Percentiles rank a stretch among this genome's conserved stretches.
These are phyloP conservation scores for Pelargonium citronellum DNA, from an alignment of 441 rosid species.

Conservation along the genomic window DNA sequence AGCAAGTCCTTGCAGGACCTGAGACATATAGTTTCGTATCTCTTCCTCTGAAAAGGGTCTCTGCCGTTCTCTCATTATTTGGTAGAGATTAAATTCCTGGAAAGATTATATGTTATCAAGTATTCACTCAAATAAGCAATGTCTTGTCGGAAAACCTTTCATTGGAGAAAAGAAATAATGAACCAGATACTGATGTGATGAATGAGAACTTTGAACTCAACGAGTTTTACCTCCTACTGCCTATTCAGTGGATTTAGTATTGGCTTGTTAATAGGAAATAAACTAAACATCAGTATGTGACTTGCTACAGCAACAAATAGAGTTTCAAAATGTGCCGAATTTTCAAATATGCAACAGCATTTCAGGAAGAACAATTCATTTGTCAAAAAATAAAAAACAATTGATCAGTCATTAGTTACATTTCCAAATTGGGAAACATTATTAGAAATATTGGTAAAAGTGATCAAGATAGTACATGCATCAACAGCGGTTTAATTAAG, in stretches of 20 bases:
- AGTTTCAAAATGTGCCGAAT: background rate
- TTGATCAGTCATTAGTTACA: background rate
- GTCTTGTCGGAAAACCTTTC: background rate
- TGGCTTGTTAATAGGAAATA: background rate
- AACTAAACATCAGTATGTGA: slow-evolving; percentile 3
- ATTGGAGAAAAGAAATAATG: background rate
- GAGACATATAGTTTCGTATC: slow-evolving; percentile 49
- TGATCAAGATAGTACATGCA: background rate
- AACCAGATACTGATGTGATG: background rate
- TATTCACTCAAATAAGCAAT: slow-evolving; percentile 9
- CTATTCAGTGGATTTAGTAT: background rate
- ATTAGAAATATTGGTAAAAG: background rate
- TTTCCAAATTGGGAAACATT: background rate
- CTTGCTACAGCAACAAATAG: background rate
- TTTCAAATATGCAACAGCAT: background rate
- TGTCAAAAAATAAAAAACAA: background rate
- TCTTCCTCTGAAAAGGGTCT: slow-evolving; percentile 49
- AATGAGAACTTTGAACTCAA: background rate
- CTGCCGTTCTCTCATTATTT: slow-evolving; percentile 50
- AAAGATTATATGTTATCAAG: slow-evolving; percentile 18
- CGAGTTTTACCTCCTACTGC: background rate
- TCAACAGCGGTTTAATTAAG: background rate
- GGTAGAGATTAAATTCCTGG: slow-evolving; percentile 61
- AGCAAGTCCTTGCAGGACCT: slow-evolving; percentile 58
- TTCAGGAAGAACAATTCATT: background rate